These are phyloP conservation scores for Kodamaea anthophila DNA, from an alignment of 1,139 yeast species.

Conservation along the genomic window DNA sequence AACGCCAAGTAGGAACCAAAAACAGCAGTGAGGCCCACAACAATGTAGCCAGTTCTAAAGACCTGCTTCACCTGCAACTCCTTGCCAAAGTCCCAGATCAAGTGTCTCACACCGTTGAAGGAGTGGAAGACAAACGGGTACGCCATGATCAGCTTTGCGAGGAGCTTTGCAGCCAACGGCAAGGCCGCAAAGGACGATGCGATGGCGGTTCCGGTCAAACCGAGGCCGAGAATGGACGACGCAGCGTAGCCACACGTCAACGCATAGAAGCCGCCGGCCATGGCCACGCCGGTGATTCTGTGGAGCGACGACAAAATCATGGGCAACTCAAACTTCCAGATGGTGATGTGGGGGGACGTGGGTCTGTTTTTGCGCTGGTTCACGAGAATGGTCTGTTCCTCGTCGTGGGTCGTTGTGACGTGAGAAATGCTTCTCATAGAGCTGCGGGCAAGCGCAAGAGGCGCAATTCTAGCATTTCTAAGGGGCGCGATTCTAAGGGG, in stretches of 20 bases:
- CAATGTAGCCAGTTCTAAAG: slow-evolving; percentile 85
- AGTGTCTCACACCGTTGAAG: slow-evolving; percentile 85
- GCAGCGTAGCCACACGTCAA: slow-evolving; percentile 73
- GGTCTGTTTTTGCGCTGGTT: slow-evolving; percentile 89
- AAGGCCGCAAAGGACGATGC: slow-evolving; percentile 50
- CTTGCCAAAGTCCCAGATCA: slow-evolving; percentile 84
- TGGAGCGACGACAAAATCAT: slow-evolving; percentile 75
- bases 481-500: slow-evolving; percentile 2
- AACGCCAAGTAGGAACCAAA: slow-evolving; percentile 55
- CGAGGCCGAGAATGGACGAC: slow-evolving; percentile 56
- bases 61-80: slow-evolving; percentile 82
- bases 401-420: slow-evolving; percentile 53
- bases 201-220: slow-evolving; percentile 58
- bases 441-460: slow-evolving; percentile 3
- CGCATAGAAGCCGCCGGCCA: slow-evolving; percentile 76
- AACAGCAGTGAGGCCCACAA: slow-evolving; percentile 64
- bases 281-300: slow-evolving; percentile 80
- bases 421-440: slow-evolving; percentile 49
- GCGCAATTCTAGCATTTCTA: too few relatives aligned
- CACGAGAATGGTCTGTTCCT: slow-evolving; percentile 64
- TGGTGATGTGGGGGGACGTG: slow-evolving; percentile 80
- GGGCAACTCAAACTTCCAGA: slow-evolving; percentile 87
- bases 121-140: slow-evolving; percentile 84
- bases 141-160: slow-evolving; percentile 64
- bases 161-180: slow-evolving; percentile 57